These are phyloP conservation scores for Blastocystis sp. DNA, from an alignment of 352 stramenopile genomes.

Conservation along the genomic window DNA sequence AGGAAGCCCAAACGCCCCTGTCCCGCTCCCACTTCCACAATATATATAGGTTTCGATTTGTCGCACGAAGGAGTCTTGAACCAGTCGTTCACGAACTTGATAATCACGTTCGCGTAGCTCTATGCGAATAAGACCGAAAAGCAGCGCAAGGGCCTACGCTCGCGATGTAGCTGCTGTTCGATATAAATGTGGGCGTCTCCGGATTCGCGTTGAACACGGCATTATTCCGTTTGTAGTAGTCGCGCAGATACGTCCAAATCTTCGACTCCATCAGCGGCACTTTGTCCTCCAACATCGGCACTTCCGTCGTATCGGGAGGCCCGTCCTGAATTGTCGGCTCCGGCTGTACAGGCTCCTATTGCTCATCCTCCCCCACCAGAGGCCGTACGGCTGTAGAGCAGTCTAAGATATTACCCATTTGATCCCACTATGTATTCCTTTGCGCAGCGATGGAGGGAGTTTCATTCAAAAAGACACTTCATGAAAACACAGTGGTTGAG, in stretches of 20 bases:
- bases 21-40: constrained; percentile 66
- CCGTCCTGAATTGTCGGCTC: constrained; percentile 67
- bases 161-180: constrained; percentile 68
- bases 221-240: constrained; percentile 69
- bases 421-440: neutral
- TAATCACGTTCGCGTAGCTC: constrained; percentile 67
- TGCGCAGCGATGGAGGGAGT: neutral
- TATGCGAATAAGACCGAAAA: constrained; percentile 29
- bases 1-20: constrained; percentile 62
- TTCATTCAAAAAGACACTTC: neutral
- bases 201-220: constrained; percentile 49
- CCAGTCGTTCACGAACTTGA: constrained; percentile 69
- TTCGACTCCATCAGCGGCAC: constrained; percentile 65
- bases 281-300: constrained; percentile 53
- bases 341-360: constrained; percentile 43
- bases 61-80: constrained; percentile 15
- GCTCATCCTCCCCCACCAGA: neutral
- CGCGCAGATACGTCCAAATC: constrained; percentile 67
- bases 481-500: too few relatives aligned
- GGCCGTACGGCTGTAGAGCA: constrained; percentile 62
- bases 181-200: constrained; percentile 66
- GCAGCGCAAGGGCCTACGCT: constrained; percentile 6
- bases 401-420: constrained; percentile 69
- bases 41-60: constrained; percentile 65
- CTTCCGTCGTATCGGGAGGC: constrained; percentile 19